Percentiles rank a stretch among this genome's conserved stretches.
These are phyloP conservation scores for Tulasnella sp. DNA, from an alignment of 768 basidiomycete species.

Conservation along the genomic window DNA sequence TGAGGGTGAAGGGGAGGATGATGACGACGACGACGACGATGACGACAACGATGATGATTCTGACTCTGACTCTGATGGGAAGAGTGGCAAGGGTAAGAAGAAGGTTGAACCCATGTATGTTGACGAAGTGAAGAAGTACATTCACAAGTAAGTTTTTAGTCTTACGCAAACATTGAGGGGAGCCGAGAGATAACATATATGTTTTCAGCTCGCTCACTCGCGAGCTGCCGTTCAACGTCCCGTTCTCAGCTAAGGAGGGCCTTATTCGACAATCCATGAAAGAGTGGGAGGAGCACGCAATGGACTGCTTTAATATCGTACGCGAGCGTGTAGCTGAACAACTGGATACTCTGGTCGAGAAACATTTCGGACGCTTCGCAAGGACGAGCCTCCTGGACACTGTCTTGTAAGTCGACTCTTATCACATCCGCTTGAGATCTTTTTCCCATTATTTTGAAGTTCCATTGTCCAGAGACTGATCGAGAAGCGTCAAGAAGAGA, in stretches of 20 bases:
- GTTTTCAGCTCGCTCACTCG: constrained; percentile 30
- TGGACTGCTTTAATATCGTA: constrained; percentile 29
- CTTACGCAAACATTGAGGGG: neutral
- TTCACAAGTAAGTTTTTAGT: constrained; percentile 25
- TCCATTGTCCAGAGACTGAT: constrained; percentile 25
- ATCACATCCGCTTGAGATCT: neutral
- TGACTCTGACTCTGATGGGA: neutral
- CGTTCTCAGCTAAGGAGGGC: constrained; percentile 30
- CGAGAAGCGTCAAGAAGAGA: constrained; percentile 23
- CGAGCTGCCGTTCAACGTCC: constrained; percentile 33
- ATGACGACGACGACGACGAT: neutral
- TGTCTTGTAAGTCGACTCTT: constrained; percentile 7
- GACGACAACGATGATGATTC: neutral
- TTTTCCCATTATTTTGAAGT: constrained; percentile 20
- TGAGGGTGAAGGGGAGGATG: neutral
- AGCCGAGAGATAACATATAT: neutral
- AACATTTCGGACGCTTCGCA: constrained; percentile 35
- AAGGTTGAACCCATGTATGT: constrained; percentile 22
- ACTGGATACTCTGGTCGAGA: constrained; percentile 25
- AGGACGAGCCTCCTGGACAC: constrained; percentile 5
- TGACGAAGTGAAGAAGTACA: constrained; percentile 29
- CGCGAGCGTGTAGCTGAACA: constrained; percentile 27
- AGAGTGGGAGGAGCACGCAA: constrained; percentile 32
- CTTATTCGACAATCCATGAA: constrained; percentile 30
- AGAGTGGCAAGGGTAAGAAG: neutral